A percentile compares a stretch with the other conserved stretches of the same genome.
These are phyloP conservation scores for Phytophthora meadii DNA, from an alignment of 352 stramenopile species.

Conservation along the genomic window DNA sequence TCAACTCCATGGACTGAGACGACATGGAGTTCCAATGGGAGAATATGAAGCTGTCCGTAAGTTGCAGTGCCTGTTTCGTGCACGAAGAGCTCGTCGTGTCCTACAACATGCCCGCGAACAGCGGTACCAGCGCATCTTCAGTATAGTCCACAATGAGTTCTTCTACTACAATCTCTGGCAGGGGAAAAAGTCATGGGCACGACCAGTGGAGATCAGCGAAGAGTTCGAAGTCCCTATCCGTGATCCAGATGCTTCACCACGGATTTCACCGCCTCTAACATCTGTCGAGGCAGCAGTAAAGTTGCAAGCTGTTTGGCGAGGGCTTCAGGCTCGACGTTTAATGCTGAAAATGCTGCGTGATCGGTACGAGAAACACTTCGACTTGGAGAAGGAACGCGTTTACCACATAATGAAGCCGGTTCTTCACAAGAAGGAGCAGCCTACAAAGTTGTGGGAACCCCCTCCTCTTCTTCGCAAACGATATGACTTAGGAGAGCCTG, in stretches of 20 bases:
- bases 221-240: conserved; percentile 72
- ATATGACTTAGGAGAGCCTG: conserved; percentile 69
- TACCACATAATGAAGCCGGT: conserved; percentile 51
- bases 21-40: conserved; percentile 43
- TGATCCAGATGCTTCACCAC: conserved; percentile 63
- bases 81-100: conserved; percentile 50
- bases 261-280: conserved; percentile 61
- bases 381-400: conserved; percentile 57
- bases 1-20: conserved; percentile 63
- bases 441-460: conserved; percentile 34
- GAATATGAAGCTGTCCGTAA: conserved; percentile 84
- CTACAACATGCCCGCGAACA: conserved; percentile 64
- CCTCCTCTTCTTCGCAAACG: conserved; percentile 54
- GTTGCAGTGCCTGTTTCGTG: conserved; percentile 74
- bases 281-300: conserved; percentile 54
- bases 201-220: conserved; percentile 43
- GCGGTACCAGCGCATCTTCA: conserved; percentile 79
- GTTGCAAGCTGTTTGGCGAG: conserved; percentile 54
- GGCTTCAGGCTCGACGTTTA: conserved; percentile 34
- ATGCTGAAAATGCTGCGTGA: conserved; percentile 35
- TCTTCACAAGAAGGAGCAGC: conserved; percentile 22
- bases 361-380: conserved; percentile 78
- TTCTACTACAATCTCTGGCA: conserved; percentile 85
- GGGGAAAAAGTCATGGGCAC: conserved; percentile 53
- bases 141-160: conserved; percentile 74